Conservation (phyloP, 2,329 filamentous ascomycete species). For the Hymenoscyphus linearis region DNA sequence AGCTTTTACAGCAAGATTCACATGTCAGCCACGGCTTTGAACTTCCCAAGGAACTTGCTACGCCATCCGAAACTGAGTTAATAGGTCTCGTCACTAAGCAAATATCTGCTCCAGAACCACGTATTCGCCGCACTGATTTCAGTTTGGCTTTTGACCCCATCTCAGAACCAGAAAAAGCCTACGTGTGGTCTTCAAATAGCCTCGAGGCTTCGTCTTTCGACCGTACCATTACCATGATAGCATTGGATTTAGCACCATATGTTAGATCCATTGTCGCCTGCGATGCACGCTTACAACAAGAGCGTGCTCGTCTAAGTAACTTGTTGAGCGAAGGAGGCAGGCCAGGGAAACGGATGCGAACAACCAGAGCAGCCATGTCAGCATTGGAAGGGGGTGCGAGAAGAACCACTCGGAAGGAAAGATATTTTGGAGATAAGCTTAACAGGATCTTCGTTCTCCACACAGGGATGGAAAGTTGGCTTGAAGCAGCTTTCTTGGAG, state of each 20-base stretch:
- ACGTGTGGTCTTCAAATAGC: constrained; percentile 33
- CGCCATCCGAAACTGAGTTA: constrained; percentile 21
- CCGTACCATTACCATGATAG: constrained; percentile 58
- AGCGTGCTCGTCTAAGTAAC: constrained; percentile 57
- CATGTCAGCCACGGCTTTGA: constrained; percentile 21
- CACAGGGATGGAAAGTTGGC: constrained; percentile 45
- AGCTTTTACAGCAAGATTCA: constrained; percentile 27
- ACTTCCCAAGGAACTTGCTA: constrained; percentile 20
- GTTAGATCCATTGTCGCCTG: constrained; percentile 79
- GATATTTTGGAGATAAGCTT: constrained; percentile 62
- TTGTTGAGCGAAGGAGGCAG: constrained; percentile 57
- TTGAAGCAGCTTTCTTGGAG: constrained; percentile 16
- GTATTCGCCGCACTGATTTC: constrained; percentile 47
- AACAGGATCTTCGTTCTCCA: constrained; percentile 57
- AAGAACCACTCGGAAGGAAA: constrained; percentile 60
- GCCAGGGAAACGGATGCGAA: constrained; percentile 55
- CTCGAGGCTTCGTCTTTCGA: constrained; percentile 74
- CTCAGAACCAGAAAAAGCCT: constrained; percentile 44
- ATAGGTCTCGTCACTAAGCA: constrained; percentile 21
- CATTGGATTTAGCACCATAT: constrained; percentile 79
- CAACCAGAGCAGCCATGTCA: constrained; percentile 68
- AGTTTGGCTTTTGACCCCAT: constrained; percentile 57
- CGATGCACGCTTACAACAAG: constrained; percentile 65
- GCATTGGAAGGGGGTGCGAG: constrained; percentile 72
- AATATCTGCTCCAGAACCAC: constrained; percentile 5